These are phyloP conservation scores for Brassica nigra DNA, from an alignment of 345 rosid species.

Conservation along the genomic window DNA sequence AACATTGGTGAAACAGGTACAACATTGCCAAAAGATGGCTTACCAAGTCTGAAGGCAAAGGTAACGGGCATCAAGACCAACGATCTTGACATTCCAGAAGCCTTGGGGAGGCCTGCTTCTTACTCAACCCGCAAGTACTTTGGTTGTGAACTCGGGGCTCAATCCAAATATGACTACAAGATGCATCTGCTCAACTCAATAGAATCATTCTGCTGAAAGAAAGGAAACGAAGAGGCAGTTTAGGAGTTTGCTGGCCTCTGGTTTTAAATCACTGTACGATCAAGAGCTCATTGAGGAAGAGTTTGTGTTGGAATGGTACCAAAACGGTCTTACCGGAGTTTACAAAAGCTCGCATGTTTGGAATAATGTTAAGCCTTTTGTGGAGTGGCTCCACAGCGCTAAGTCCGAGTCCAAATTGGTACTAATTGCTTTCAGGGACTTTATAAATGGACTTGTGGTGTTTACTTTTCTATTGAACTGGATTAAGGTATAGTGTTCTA, in stretches of 20 bases:
- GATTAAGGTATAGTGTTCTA: too few relatives aligned
- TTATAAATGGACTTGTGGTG: too few relatives aligned
- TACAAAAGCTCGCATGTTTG: conserved; percentile 54
- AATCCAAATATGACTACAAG: conserved; percentile 86
- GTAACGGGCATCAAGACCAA: conserved; percentile 91
- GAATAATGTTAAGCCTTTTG: conserved; percentile 72
- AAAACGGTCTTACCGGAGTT: conserved; percentile 53
- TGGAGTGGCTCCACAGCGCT: conserved; percentile 85
- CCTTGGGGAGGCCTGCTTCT: conserved; percentile 78
- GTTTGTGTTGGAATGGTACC: conserved; percentile 66
- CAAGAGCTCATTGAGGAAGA: conserved; percentile 78
- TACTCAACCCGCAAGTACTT: conserved; percentile 75
- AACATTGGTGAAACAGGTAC: too few relatives aligned
- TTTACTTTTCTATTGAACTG: too few relatives aligned
- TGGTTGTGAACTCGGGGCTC: conserved; percentile 93
- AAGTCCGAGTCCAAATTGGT: conserved; percentile 70
- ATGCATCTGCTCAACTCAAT: conserved; percentile 57
- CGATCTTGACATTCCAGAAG: conserved; percentile 90
- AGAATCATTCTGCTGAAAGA: conserved; percentile 48
- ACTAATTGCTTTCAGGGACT: too few relatives aligned
- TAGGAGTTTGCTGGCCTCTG: conserved; percentile 61
- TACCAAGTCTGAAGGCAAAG: conserved; percentile 88
- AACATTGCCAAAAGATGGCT: conserved; percentile 57
- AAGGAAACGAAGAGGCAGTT: conserved; percentile 42
- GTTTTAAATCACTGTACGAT: conserved; percentile 73